Evolutionary conservation across 805 yeast species (phyloP).

Genomic region (Naumovozyma baii): DNA sequence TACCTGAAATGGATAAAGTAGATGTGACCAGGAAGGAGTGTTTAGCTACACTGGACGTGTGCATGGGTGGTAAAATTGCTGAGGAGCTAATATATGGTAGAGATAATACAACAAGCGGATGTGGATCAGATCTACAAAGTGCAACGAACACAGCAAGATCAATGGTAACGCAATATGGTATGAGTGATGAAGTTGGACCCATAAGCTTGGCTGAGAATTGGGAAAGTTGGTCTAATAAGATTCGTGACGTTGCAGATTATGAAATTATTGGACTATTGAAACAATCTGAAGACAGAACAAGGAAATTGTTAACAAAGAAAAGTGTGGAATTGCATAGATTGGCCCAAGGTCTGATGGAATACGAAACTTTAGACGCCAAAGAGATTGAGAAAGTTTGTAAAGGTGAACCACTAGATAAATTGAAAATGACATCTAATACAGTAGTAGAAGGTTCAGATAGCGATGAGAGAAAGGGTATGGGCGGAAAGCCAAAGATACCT

Average conservation of each 20-base stretch:
- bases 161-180: slow-evolving; percentile 94
- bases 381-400: slow-evolving; percentile 80
- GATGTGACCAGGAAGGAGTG: slow-evolving; percentile 87
- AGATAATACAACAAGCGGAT: slow-evolving; percentile 90
- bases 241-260: slow-evolving; percentile 84
- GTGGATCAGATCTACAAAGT: slow-evolving; percentile 79
- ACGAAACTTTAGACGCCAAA: slow-evolving; percentile 84
- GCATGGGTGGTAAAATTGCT: slow-evolving; percentile 98
- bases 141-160: slow-evolving; percentile 93
- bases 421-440: slow-evolving; percentile 63
- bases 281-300: slow-evolving; percentile 71
- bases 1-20: slow-evolving; percentile 96
- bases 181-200: slow-evolving; percentile 92
- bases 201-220: slow-evolving; percentile 81
- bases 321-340: slow-evolving; percentile 68
- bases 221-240: slow-evolving; percentile 88
- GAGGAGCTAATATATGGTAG: slow-evolving; percentile 88
- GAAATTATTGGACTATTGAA: slow-evolving; percentile 74
- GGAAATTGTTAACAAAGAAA: slow-evolving; percentile 51
- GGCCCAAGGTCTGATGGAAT: slow-evolving; percentile 89
- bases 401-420: slow-evolving; percentile 67
- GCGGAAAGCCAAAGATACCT: slow-evolving; percentile 25
- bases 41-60: slow-evolving; percentile 84
- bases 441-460: slow-evolving; percentile 50
- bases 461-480: slow-evolving; percentile 35